Conservation (phyloP, 1,139 yeast species). For the Geotrichum fermentans region DNA sequence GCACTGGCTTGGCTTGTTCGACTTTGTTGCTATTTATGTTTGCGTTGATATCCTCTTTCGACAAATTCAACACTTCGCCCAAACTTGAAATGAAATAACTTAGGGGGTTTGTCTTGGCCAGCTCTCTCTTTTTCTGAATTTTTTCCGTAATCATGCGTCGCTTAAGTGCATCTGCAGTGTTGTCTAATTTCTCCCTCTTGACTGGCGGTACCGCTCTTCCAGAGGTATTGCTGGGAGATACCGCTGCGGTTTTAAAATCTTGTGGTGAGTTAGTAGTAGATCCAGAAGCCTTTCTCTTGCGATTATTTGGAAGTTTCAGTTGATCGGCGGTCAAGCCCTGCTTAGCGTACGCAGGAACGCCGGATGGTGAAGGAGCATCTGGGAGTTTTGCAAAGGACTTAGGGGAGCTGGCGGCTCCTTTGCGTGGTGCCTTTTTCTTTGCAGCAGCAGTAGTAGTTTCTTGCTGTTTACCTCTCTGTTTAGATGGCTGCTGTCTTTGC, state of each 20-base stretch:
- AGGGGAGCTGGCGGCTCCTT: background rate
- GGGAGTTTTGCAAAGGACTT: slow-evolving; percentile 14
- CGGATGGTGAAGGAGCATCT: slow-evolving; percentile 25
- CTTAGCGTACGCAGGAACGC: slow-evolving; percentile 30
- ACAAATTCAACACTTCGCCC: slow-evolving; percentile 33
- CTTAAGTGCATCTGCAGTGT: slow-evolving; percentile 21
- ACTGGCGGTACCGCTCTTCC: slow-evolving; percentile 22
- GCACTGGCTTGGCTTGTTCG: background rate
- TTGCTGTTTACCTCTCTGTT: background rate
- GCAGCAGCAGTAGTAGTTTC: background rate
- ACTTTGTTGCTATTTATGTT: slow-evolving; percentile 24
- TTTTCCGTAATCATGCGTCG: slow-evolving; percentile 24
- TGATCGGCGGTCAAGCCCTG: slow-evolving; percentile 32
- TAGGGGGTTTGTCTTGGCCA: slow-evolving; percentile 30
- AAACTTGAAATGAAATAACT: slow-evolving; percentile 30
- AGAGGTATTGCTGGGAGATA: slow-evolving; percentile 18
- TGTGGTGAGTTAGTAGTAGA: slow-evolving; percentile 14
- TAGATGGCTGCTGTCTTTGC: background rate
- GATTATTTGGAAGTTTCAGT: slow-evolving; percentile 30
- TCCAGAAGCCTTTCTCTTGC: slow-evolving; percentile 29
- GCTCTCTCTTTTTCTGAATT: slow-evolving; percentile 27
- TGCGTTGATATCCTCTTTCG: slow-evolving; percentile 22
- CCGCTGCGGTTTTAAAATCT: slow-evolving; percentile 16
- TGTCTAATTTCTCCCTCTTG: slow-evolving; percentile 30
- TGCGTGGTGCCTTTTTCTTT: background rate